Base-by-base conservation (phyloP, 2,329 filamentous ascomycete species). In the Fusarium tuaranense region DNA sequence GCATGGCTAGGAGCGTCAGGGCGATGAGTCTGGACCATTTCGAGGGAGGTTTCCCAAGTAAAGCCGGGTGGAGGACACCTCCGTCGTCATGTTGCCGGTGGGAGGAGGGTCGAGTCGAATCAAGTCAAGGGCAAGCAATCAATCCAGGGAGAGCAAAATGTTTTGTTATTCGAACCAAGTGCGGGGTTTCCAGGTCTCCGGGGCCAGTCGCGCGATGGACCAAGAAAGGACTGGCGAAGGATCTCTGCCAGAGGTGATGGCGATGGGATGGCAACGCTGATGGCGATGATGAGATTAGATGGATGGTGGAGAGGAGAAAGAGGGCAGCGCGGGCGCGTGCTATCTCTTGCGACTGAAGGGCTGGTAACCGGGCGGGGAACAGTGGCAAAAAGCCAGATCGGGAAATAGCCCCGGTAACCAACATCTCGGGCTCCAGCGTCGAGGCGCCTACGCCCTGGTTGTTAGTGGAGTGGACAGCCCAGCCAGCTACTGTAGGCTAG, bases 31-130 rank as follows among this genome's bases (percentile, higher is more conserved):
- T 79, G 81, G 92, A 98, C 95, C 95, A 89, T 94, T 95, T 86
- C 95, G 94, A 85, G 97, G 96, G 84, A 99, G 93, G 87, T 98
- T 98, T 86, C 96, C 96, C 87, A 98, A 88, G 88, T 98, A 99
- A 79, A 98, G 94, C 87, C 97, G 92, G 82, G 96, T 98, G 78
- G 94, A 93, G 75, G 95, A 98, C 78, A 98, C 96, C 87, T 98
- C 95, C 81, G 91, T 93, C 91, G 91, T 93, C 91, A 95, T 95
- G 84, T 85, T 89, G 82, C 78, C 76, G 78, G 68, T 74, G 34
- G 66, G 58, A 66, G 58, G 44, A 53, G 27, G 48, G 48, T n/a
- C 25, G 70, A 44, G 71, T 69, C 58, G 62, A 63, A 57, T 62
- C 63, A 73, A 71, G 63, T 18, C 46, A 51, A 55, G 18, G 27